Evolutionary conservation across 768 basidiomycete species (phyloP).

Genomic region (Suillus hirtellus): DNA sequence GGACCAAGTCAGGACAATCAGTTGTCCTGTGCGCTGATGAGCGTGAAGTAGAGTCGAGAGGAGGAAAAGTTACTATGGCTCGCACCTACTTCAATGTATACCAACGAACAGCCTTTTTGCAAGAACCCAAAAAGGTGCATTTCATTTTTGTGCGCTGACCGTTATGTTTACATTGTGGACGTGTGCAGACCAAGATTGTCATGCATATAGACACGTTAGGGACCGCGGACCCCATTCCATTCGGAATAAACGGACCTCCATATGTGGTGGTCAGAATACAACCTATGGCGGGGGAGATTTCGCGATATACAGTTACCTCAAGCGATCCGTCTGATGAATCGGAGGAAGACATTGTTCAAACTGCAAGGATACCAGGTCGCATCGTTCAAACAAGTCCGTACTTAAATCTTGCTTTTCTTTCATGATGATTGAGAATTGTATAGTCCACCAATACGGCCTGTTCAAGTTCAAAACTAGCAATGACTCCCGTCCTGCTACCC

Average conservation of each 20-base stretch:
- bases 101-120: constrained; percentile 75
- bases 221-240: constrained; percentile 73
- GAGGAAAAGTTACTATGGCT: constrained; percentile 62
- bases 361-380: constrained; percentile 66
- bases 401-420: neutral
- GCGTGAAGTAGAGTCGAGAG: constrained; percentile 69
- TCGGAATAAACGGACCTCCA: constrained; percentile 68
- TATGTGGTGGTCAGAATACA: constrained; percentile 82
- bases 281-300: constrained; percentile 81
- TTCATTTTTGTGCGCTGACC: constrained; percentile 5
- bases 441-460: constrained; percentile 86
- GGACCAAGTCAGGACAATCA: constrained; percentile 72
- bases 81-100: constrained; percentile 91
- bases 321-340: constrained; percentile 71
- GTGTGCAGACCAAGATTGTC: constrained; percentile 76
- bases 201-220: constrained; percentile 82
- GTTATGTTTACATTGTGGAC: constrained; percentile 11
- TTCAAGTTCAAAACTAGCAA: constrained; percentile 85
- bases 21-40: constrained; percentile 72
- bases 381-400: constrained; percentile 81
- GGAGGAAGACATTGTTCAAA: constrained; percentile 84
- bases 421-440: constrained; percentile 3
- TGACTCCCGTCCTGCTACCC: constrained; percentile 81
- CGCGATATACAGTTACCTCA: constrained; percentile 75
- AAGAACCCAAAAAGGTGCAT: constrained; percentile 76